Conservation (phyloP, 257 asterid genomes). For the Solanum lycopersicoides region DNA sequence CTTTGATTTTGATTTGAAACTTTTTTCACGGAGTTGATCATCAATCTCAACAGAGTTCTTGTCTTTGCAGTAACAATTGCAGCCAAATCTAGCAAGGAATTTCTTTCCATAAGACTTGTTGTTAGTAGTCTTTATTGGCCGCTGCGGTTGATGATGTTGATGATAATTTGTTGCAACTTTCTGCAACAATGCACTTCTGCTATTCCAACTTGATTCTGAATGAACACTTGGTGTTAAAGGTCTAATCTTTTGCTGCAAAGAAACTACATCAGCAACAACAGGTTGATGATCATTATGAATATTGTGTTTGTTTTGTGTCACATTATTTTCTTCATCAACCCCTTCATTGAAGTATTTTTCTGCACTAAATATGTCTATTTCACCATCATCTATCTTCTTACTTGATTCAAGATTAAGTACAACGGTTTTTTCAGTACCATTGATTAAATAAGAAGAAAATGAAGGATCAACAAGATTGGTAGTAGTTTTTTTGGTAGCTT, state of each 20-base stretch:
- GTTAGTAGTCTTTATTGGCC: slow-evolving; percentile 5
- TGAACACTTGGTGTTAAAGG: slow-evolving; percentile 35
- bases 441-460: slow-evolving; percentile 38
- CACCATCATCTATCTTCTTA: slow-evolving; percentile 35
- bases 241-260: slow-evolving; percentile 9
- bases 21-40: background rate
- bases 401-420: slow-evolving; percentile 25
- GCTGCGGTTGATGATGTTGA: slow-evolving; percentile 17
- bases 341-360: slow-evolving; percentile 64
- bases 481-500: slow-evolving; percentile 5
- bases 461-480: slow-evolving; percentile 27
- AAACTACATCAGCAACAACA: background rate
- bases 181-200: slow-evolving; percentile 42
- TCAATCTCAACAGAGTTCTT: slow-evolving; percentile 38
- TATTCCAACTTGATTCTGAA: slow-evolving; percentile 55
- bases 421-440: slow-evolving; percentile 30
- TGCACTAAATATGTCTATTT: slow-evolving; percentile 70
- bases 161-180: slow-evolving; percentile 12
- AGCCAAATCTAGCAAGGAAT: slow-evolving; percentile 46
- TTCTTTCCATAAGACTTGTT: slow-evolving; percentile 21
- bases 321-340: slow-evolving; percentile 2
- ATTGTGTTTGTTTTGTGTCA: slow-evolving; percentile 8
- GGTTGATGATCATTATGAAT: slow-evolving; percentile 22
- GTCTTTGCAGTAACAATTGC: slow-evolving; percentile 54
- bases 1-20: slow-evolving; percentile 6